Base-by-base conservation (phyloP, 352 stramenopile species). In the Globisporangium takayamanum region DNA sequence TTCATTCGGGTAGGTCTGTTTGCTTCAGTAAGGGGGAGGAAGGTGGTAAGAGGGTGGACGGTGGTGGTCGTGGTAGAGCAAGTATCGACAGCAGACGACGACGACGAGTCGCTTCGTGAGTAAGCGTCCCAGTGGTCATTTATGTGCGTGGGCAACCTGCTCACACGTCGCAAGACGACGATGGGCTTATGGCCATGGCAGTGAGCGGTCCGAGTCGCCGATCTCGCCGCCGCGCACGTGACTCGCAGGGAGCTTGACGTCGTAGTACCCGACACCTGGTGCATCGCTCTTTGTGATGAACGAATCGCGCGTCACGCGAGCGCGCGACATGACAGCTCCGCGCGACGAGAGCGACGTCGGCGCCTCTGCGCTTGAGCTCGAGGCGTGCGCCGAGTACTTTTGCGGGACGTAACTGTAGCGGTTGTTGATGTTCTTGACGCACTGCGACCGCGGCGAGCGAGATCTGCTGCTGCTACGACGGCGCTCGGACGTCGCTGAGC, bases 181-280 rank as follows among this genome's bases (percentile, higher is more conserved):
- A 22, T 22, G 16, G 12, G 22, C 18, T 80, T 62, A 87, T 41
- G 71, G 73, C 80, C 80, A 91, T 20, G 60, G 71, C 44, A 91
- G 59, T n/a, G 69, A 71, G 41, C 80, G 78, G 50, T 86, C 77
- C 20, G 80, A 87, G 68, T 91, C 80, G 12, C 80, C 80, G 33
- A 91, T 91, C 64, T 91, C 80, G 18, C 80, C 80, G 20, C 80
- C 80, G 59, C 83, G 83, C 11, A 91, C 79, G 36, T 78, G 69
- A 26, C 22, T 64, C 62, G 84, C 66, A 5, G 71, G 71, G 22
- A 88, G 63, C 51, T 88, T 77, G 47, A 91, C 79, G 55, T 91
- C 79, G 67, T 91, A 91, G 56, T 89, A 88, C 5, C 80, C 80
- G 53, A 91, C 80, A 16, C 80, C 80, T 5, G 80, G 80, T 47